phyloP scores from a whole-genome alignment of 1,284 basidiomycete species.

The Ceratobasidium sp. region DNA sequence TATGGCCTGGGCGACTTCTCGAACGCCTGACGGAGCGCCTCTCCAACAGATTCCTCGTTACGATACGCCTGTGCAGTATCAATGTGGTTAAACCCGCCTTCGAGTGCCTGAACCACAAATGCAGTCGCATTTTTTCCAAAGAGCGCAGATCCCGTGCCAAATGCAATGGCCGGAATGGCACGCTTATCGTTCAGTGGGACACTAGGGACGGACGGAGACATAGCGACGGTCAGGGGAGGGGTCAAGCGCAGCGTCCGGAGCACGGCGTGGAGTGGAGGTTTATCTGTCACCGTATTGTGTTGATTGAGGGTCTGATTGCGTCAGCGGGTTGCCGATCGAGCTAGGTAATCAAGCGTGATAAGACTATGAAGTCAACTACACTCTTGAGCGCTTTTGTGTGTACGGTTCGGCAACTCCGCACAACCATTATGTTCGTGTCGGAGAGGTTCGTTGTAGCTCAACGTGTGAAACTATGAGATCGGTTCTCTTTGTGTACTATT shows the following conservation, averaged over 20 bases:
- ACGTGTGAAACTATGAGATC: no score
- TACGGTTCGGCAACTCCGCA: no score
- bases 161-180: constrained; percentile 61
- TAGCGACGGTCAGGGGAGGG: neutral
- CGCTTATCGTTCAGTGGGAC: constrained; percentile 27
- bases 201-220: neutral
- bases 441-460: no score
- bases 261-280: neutral
- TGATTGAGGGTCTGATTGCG: constrained; percentile 10
- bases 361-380: neutral
- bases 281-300: neutral
- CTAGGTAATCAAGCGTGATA: neutral
- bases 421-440: no score
- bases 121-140: constrained; percentile 64
- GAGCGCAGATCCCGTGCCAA: constrained; percentile 68
- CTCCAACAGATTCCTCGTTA: constrained; percentile 66
- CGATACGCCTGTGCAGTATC: constrained; percentile 65
- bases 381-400: no score
- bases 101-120: constrained; percentile 68
- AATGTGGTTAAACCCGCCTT: constrained; percentile 67
- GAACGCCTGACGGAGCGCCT: constrained; percentile 61
- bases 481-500: no score
- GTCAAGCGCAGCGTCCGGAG: neutral
- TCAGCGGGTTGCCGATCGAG: constrained; percentile 13
- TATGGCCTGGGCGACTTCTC: neutral